Percentiles rank a stretch among this genome's conserved stretches.
These are phyloP conservation scores for California macrophylla DNA, from an alignment of 441 rosid species.

Conservation along the genomic window DNA sequence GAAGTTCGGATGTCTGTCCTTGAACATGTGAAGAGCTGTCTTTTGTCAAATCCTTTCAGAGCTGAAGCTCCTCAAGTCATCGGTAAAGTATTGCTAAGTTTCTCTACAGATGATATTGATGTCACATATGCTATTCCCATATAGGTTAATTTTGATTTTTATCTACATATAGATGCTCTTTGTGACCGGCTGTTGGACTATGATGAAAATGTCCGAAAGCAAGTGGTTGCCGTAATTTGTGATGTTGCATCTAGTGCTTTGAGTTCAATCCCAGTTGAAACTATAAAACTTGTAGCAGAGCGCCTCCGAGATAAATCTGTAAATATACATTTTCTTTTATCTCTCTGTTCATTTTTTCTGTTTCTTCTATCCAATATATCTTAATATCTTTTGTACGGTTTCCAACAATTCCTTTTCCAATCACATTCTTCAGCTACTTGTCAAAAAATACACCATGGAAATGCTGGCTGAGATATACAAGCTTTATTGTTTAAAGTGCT, in stretches of 20 bases:
- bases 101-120: slow-evolving; percentile 16
- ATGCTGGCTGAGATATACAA: slow-evolving; percentile 77
- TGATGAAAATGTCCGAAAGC: slow-evolving; percentile 94
- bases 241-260: slow-evolving; percentile 69
- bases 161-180: slow-evolving; percentile 62
- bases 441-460: slow-evolving; percentile 86
- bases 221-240: slow-evolving; percentile 85
- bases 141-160: slow-evolving; percentile 19
- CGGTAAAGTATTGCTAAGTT: slow-evolving; percentile 42
- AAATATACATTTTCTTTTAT: slow-evolving; percentile 26
- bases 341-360: slow-evolving; percentile 16
- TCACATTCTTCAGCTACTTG: slow-evolving; percentile 51
- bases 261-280: slow-evolving; percentile 60
- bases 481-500: slow-evolving; percentile 44
- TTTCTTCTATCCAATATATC: slow-evolving; percentile 13
- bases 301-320: slow-evolving; percentile 98
- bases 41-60: slow-evolving; percentile 65
- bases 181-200: slow-evolving; percentile 93
- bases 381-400: slow-evolving; percentile 14
- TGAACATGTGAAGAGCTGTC: slow-evolving; percentile 74
- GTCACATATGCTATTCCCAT: slow-evolving; percentile 8
- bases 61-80: slow-evolving; percentile 76
- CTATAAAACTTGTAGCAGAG: slow-evolving; percentile 74
- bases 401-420: slow-evolving; percentile 6
- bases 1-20: slow-evolving; percentile 82